A percentile compares a stretch with the other conserved stretches of the same genome.
phyloP scores from a whole-genome alignment of 345 rosid species.

The Alliaria petiolata region DNA sequence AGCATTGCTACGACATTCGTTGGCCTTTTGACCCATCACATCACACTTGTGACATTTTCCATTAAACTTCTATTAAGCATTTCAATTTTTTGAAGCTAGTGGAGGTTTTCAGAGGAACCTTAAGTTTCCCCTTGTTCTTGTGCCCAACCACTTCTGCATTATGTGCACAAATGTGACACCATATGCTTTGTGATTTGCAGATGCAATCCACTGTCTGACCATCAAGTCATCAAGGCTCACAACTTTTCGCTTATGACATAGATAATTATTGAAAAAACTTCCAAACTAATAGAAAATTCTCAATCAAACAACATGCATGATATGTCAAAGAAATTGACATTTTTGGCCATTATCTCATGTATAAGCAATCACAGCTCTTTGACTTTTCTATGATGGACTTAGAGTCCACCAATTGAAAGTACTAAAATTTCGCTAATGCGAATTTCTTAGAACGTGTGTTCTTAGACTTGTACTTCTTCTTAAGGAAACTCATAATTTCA shows the following conservation, averaged over 20 bases:
- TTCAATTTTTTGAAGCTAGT: not conserved
- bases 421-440: not conserved
- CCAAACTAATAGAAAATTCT: not conserved
- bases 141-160: not conserved
- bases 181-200: not conserved
- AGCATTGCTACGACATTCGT: not conserved
- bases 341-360: not conserved
- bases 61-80: not conserved
- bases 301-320: not conserved
- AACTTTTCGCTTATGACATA: not conserved
- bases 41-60: not conserved
- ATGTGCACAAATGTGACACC: not conserved
- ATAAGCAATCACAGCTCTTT: not conserved
- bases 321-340: not conserved
- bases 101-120: not conserved
- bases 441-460: not conserved
- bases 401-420: not conserved
- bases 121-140: no score
- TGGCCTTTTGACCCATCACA: not conserved
- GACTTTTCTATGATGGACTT: not conserved
- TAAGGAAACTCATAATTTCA: not conserved
- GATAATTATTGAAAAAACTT: not conserved
- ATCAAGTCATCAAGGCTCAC: not conserved
- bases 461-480: not conserved
- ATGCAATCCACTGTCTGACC: not conserved